phyloP scores from a whole-genome alignment of 352 stramenopile species.

The Pythium myriotylum region DNA sequence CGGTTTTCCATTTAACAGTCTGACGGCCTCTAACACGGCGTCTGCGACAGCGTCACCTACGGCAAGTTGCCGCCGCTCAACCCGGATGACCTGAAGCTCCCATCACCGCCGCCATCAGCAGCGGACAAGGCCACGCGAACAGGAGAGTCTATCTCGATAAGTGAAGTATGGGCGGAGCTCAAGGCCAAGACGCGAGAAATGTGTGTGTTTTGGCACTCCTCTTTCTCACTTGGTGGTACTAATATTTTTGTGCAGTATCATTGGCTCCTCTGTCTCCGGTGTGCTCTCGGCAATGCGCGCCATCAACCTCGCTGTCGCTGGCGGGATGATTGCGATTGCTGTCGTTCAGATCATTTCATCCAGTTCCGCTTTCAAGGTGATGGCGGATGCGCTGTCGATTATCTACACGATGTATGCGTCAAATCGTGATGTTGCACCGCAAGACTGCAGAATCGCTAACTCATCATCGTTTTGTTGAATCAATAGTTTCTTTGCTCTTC shows the following conservation, averaged over 20 bases:
- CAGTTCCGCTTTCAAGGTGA: conserved; percentile 69
- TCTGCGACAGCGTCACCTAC: conserved; percentile 50
- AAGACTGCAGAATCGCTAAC: no score
- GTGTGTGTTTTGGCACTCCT: conserved; percentile 34
- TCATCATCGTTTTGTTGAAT: background rate
- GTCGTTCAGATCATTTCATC: conserved; percentile 70
- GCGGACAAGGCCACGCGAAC: conserved; percentile 70
- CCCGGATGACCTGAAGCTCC: conserved; percentile 84
- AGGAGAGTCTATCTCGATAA: conserved; percentile 72
- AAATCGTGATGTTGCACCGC: background rate
- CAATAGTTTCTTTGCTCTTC: conserved; percentile 77
- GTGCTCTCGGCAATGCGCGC: conserved; percentile 77
- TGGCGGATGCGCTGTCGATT: conserved; percentile 74
- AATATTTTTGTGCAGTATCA: conserved; percentile 42
- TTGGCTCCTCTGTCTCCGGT: conserved; percentile 80
- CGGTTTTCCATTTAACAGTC: background rate
- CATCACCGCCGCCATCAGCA: conserved; percentile 70
- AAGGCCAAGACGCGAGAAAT: conserved; percentile 82
- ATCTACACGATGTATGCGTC: conserved; percentile 83
- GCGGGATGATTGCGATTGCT: conserved; percentile 75
- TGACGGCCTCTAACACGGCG: conserved; percentile 3
- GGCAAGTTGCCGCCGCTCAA: conserved; percentile 84
- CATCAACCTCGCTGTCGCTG: conserved; percentile 74
- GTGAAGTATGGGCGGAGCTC: conserved; percentile 85
- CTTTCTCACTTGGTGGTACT: background rate